Evolutionary conservation across 129 eudicot species (phyloP).

Genomic region (Centaurea solstitialis): DNA sequence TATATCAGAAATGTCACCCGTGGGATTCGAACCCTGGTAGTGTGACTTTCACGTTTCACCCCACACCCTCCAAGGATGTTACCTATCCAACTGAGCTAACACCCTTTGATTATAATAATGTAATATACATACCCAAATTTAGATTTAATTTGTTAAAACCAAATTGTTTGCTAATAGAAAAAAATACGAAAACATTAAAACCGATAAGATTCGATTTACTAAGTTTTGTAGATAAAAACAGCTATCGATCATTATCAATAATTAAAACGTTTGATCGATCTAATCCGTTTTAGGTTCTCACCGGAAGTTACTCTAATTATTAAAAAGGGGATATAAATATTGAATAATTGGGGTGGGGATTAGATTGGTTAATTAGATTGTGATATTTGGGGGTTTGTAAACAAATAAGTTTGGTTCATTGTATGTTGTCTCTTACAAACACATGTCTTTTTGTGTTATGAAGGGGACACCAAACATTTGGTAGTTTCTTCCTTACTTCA

Average conservation of each 20-base stretch:
- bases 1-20: too few relatives aligned
- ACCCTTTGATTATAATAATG: too few relatives aligned
- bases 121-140: neutral
- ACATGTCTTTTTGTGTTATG: conserved; percentile 26
- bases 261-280: neutral
- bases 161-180: neutral
- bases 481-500: conserved; percentile 43
- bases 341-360: neutral
- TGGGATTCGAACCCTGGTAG: too few relatives aligned
- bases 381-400: conserved; percentile 38
- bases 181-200: neutral
- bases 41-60: too few relatives aligned
- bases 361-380: conserved; percentile 30
- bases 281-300: neutral
- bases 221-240: neutral
- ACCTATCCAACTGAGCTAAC: too few relatives aligned
- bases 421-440: conserved; percentile 31
- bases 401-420: conserved; percentile 34
- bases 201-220: neutral
- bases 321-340: neutral
- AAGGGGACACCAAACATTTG: conserved; percentile 37
- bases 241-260: neutral
- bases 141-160: neutral
- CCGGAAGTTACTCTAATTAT: too few relatives aligned
- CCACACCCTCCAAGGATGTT: too few relatives aligned